A percentile compares a stretch with the other conserved stretches of the same genome.
phyloP scores from a whole-genome alignment of 257 asterid species.

The Jacaranda mimosifolia region DNA sequence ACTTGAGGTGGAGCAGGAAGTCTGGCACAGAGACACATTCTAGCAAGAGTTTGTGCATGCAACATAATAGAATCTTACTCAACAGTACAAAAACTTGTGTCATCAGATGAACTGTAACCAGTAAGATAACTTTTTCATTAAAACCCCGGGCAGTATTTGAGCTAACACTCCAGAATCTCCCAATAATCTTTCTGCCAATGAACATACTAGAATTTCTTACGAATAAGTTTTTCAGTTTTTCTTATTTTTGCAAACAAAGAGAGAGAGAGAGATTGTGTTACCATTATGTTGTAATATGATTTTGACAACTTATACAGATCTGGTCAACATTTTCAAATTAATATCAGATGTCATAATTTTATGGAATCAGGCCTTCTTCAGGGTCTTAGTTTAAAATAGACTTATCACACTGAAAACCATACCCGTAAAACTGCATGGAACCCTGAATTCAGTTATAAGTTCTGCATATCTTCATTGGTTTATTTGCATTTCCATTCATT shows the following conservation, averaged over 20 bases:
- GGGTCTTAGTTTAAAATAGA: conserved; percentile 3
- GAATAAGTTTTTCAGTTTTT: not conserved
- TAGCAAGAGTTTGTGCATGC: not conserved
- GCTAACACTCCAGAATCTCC: conserved; percentile 4
- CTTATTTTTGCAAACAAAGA: no score
- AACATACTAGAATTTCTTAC: not conserved
- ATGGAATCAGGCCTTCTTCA: not conserved
- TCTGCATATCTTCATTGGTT: not conserved
- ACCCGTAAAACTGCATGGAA: not conserved
- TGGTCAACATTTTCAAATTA: not conserved
- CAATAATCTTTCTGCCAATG: conserved; percentile 8
- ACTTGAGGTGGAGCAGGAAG: not conserved
- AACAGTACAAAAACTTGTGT: not conserved
- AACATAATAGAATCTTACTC: not conserved
- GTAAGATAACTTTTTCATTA: not conserved
- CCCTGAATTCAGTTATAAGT: not conserved
- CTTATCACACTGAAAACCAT: not conserved
- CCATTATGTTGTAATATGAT: not conserved
- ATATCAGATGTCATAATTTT: conserved; percentile 10
- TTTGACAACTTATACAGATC: conserved; percentile 6
- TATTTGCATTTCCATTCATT: not conserved
- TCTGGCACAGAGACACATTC: not conserved
- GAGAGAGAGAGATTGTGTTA: not conserved
- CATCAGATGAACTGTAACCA: not conserved
- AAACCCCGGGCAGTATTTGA: conserved; percentile 5